These are phyloP conservation scores for Blastobotrys aristatus DNA, from an alignment of 1,139 yeast genomes.

Conservation along the genomic window DNA sequence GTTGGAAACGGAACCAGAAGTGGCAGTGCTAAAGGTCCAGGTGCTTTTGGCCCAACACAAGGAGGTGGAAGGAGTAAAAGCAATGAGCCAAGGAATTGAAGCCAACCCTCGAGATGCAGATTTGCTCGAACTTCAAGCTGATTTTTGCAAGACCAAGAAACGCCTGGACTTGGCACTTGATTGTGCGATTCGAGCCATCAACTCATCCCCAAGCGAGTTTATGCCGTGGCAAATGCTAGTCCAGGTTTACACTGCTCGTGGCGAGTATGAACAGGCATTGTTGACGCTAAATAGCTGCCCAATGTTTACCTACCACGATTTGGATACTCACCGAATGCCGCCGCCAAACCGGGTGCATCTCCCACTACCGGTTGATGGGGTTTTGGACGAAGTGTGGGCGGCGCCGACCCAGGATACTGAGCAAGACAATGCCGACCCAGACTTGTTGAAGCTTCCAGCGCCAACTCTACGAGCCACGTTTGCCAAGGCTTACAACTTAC, in stretches of 20 bases:
- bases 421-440: constrained; percentile 57
- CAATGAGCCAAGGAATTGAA: constrained; percentile 57
- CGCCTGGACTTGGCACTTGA: constrained; percentile 68
- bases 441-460: constrained; percentile 67
- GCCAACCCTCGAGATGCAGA: constrained; percentile 59
- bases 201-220: constrained; percentile 80
- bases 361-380: constrained; percentile 77
- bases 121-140: constrained; percentile 56
- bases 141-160: constrained; percentile 61
- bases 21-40: constrained; percentile 56
- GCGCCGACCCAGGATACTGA: constrained; percentile 21
- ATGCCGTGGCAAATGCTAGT: constrained; percentile 76
- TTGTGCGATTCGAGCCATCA: constrained; percentile 69
- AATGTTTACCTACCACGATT: constrained; percentile 70
- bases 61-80: constrained; percentile 71
- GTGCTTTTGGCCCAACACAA: constrained; percentile 60
- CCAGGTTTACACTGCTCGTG: constrained; percentile 61
- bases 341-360: constrained; percentile 65
- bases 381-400: constrained; percentile 48
- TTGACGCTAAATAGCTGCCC: constrained; percentile 87
- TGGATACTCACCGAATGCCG: constrained; percentile 48
- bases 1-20: constrained; percentile 43
- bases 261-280: constrained; percentile 71
- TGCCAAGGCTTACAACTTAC: constrained; percentile 69
- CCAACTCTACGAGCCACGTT: constrained; percentile 73